phyloP scores from a whole-genome alignment of 257 asterid species.

The Paraleonurus japonicus region DNA sequence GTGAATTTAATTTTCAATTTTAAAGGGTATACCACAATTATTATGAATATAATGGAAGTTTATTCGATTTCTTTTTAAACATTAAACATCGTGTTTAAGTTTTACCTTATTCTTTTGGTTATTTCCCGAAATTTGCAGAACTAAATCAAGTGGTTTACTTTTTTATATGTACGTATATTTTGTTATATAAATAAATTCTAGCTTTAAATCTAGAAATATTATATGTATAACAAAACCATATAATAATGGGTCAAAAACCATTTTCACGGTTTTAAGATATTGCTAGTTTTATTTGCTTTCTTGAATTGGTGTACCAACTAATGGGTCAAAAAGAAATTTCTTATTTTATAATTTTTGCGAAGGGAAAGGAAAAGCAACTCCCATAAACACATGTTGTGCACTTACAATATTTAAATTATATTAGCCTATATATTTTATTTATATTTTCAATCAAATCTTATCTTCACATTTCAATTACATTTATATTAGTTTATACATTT shows the following conservation, averaged over 20 bases:
- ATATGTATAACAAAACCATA: background rate
- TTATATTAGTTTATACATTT: too few species aligned
- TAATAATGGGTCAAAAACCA: background rate
- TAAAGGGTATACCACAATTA: background rate
- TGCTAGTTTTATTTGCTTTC: background rate
- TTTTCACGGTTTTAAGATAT: background rate
- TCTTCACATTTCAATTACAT: too few species aligned
- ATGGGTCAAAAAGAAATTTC: background rate
- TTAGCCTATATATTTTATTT: too few species aligned
- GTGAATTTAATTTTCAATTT: too few species aligned
- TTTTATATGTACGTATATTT: too few species aligned
- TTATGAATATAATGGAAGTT: background rate
- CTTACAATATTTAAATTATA: too few species aligned
- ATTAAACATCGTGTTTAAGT: too few species aligned
- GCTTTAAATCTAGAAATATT: background rate
- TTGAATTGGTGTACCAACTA: background rate
- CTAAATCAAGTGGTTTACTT: too few species aligned
- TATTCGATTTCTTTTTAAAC: background rate
- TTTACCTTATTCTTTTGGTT: too few species aligned
- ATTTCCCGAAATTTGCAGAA: too few species aligned
- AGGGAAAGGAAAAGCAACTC: constrained; percentile 1
- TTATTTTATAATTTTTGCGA: background rate
- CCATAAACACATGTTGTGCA: too few species aligned
- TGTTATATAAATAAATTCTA: background rate
- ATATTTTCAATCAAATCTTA: too few species aligned